Percentiles rank a stretch among this genome's conserved stretches.
These are phyloP conservation scores for Asparagopsis taxiformis DNA, from an alignment of 31 red algal genomes.

Conservation along the genomic window DNA sequence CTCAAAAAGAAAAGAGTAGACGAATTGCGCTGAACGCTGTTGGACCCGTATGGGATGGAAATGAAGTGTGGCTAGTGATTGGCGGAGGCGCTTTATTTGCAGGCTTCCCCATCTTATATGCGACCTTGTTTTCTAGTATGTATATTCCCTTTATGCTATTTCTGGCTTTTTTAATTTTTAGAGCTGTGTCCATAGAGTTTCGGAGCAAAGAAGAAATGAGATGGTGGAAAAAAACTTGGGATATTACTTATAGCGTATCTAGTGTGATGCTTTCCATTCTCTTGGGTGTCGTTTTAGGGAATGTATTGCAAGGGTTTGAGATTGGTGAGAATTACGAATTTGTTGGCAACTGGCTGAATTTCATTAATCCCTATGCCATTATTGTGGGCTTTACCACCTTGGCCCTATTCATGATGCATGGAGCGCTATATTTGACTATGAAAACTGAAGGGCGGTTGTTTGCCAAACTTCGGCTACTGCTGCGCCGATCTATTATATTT, in stretches of 20 bases:
- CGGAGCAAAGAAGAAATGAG: neutral
- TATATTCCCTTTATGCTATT: neutral
- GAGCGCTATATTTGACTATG: neutral
- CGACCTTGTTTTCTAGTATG: neutral
- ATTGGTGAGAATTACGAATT: neutral
- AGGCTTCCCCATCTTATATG: neutral
- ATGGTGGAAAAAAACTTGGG: conserved; percentile 1
- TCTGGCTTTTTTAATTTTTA: neutral
- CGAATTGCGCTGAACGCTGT: neutral
- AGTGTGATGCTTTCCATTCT: neutral
- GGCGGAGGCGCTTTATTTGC: neutral
- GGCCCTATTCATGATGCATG: neutral
- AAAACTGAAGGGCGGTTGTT: neutral
- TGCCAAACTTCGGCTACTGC: neutral
- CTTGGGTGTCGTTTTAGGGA: neutral
- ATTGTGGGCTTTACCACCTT: neutral
- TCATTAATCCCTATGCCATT: neutral
- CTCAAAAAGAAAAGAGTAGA: neutral
- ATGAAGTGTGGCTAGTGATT: conserved; percentile 1
- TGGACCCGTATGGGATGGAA: conserved; percentile 3
- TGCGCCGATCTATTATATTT: no score
- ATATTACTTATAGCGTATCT: neutral
- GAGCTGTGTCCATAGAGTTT: neutral
- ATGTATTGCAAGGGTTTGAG: neutral
- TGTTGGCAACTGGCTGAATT: neutral